Evolutionary conservation across 2,329 filamentous ascomycete genomes (phyloP).

Genomic region (Colletotrichum phormii): DNA sequence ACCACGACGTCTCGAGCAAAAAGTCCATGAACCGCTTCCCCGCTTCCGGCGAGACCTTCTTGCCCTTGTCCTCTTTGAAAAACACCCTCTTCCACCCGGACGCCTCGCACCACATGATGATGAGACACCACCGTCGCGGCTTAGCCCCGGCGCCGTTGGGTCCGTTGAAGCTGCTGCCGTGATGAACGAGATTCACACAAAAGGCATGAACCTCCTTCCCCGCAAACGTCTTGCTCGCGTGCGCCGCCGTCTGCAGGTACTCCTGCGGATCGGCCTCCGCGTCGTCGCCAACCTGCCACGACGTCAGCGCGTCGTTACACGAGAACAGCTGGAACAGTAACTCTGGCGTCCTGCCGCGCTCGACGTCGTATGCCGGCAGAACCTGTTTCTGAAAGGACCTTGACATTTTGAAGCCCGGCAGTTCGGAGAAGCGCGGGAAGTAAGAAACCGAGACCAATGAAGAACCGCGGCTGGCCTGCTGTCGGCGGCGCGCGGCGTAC

Average conservation of each 20-base stretch:
- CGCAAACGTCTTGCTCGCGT: neutral
- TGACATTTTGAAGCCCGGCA: neutral
- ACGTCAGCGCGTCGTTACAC: neutral
- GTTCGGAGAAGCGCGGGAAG: neutral
- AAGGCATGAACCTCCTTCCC: neutral
- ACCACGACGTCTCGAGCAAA: neutral
- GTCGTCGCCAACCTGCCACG: neutral
- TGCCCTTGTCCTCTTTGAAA: neutral
- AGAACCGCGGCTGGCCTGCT: too few relatives aligned
- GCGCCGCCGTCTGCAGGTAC: neutral
- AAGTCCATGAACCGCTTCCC: neutral
- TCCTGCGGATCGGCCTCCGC: neutral
- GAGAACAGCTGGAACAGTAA: neutral
- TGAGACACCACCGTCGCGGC: neutral
- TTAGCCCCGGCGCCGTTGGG: neutral
- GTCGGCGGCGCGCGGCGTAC: neutral
- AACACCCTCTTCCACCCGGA: neutral
- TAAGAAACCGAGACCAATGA: neutral
- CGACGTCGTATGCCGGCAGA: neutral
- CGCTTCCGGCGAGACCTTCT: neutral
- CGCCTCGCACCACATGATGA: neutral
- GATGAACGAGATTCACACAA: neutral
- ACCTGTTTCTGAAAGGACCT: neutral
- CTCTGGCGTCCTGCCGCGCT: neutral
- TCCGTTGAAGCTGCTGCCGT: neutral